Evolutionary conservation across 1,284 basidiomycete genomes (phyloP).

Genomic region (Violaceomyces palustris): DNA sequence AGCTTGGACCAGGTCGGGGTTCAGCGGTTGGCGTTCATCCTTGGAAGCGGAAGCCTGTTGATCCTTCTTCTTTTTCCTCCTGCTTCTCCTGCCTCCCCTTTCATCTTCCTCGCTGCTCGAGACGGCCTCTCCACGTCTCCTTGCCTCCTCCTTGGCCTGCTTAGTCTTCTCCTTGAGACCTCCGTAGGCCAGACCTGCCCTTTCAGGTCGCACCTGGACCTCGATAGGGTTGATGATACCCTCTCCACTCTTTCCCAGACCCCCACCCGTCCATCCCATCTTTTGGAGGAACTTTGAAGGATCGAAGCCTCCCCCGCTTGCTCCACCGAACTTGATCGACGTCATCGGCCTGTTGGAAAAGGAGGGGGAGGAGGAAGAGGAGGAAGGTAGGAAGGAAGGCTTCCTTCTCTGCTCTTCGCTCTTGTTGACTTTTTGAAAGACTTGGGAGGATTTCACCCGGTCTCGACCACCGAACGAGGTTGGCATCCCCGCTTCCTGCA

Average conservation of each 20-base stretch:
- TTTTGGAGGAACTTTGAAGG: conserved; percentile 42
- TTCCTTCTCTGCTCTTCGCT: conserved; percentile 1
- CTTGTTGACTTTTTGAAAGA: no score
- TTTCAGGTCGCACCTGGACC: conserved; percentile 45
- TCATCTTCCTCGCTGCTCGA: conserved; percentile 30
- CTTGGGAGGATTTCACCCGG: no score
- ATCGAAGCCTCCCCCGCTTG: conserved; percentile 33
- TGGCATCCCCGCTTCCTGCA: no score
- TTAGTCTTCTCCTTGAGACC: conserved; percentile 48
- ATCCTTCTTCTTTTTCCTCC: conserved; percentile 43
- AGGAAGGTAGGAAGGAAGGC: conserved; percentile 5
- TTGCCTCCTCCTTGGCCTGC: conserved; percentile 38
- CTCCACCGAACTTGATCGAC: conserved; percentile 24
- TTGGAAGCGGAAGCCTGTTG: background rate
- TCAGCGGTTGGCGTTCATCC: background rate
- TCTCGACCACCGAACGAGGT: no score
- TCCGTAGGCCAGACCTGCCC: conserved; percentile 49
- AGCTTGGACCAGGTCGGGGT: conserved; percentile 2
- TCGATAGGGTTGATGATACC: conserved; percentile 51
- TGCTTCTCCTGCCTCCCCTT: background rate
- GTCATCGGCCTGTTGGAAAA: conserved; percentile 1
- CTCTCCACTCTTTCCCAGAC: conserved; percentile 44
- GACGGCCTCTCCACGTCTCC: conserved; percentile 21
- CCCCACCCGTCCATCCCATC: conserved; percentile 52
- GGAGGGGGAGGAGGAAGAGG: no score